Percentiles rank a stretch among this genome's conserved stretches.
phyloP scores from a whole-genome alignment of 495 filamentous ascomycete genomes.

The Hypoxylon lienhwacheense region DNA sequence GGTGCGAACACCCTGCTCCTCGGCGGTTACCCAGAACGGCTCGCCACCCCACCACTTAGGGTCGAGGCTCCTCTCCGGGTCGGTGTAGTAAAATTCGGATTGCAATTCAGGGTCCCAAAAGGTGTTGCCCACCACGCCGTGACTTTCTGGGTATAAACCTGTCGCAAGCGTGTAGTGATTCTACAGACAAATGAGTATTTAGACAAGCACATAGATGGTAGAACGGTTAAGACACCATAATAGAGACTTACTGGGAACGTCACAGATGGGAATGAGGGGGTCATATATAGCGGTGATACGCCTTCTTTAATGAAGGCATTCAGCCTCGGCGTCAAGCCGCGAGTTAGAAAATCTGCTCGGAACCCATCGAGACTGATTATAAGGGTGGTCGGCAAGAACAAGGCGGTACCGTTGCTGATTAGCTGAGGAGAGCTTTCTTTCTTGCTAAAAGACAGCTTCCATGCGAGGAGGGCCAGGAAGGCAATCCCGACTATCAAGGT shows the following conservation, averaged over 20 bases:
- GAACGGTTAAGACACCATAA: not conserved
- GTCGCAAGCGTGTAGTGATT: slow-evolving; percentile 97
- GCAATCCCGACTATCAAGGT: slow-evolving; percentile 55
- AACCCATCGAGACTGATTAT: slow-evolving; percentile 95
- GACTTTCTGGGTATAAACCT: slow-evolving; percentile 87
- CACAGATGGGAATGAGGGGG: slow-evolving; percentile 89
- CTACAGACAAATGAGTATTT: slow-evolving; percentile 16
- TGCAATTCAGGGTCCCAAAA: slow-evolving; percentile 82
- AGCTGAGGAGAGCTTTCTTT: slow-evolving; percentile 35
- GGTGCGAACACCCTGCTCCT: slow-evolving; percentile 69
- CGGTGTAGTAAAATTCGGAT: slow-evolving; percentile 85
- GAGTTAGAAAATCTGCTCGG: slow-evolving; percentile 88
- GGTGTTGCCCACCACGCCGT: slow-evolving; percentile 90
- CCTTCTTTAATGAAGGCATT: slow-evolving; percentile 78
- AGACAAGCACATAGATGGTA: too few relatives aligned
- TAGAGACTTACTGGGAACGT: slow-evolving; percentile 71
- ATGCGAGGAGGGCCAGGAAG: slow-evolving; percentile 53
- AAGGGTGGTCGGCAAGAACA: slow-evolving; percentile 89
- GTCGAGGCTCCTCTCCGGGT: slow-evolving; percentile 69
- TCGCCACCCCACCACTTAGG: slow-evolving; percentile 93
- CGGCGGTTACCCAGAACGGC: slow-evolving; percentile 90
- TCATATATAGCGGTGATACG: slow-evolving; percentile 88
- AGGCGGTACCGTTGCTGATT: slow-evolving; percentile 78
- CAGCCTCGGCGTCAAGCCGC: slow-evolving; percentile 80
- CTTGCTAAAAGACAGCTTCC: slow-evolving; percentile 51